These are phyloP conservation scores for Colletotrichum sp. DNA, from an alignment of 2,329 filamentous ascomycete genomes.

Conservation along the genomic window DNA sequence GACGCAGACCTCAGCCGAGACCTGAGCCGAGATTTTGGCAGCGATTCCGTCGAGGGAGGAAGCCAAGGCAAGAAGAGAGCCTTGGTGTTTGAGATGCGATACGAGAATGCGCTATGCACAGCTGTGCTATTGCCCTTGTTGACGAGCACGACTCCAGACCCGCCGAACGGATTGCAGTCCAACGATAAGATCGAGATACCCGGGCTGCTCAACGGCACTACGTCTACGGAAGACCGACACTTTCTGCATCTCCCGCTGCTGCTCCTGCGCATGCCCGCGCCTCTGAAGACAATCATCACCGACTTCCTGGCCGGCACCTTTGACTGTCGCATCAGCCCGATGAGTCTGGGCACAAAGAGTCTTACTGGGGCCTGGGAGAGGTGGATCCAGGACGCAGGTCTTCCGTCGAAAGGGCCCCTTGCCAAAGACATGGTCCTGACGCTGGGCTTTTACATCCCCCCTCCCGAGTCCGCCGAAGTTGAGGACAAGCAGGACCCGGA, in stretches of 20 bases:
- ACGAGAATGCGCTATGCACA: slow-evolving; percentile 57
- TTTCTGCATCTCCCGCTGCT: slow-evolving; percentile 59
- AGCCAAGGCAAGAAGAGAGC: slow-evolving; percentile 27
- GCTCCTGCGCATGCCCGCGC: slow-evolving; percentile 59
- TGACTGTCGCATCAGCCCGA: slow-evolving; percentile 59
- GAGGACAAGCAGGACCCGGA: slow-evolving; percentile 21
- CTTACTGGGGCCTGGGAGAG: slow-evolving; percentile 55
- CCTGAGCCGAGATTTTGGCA: slow-evolving; percentile 1
- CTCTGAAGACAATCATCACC: slow-evolving; percentile 53
- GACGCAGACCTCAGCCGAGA: slow-evolving; percentile 1
- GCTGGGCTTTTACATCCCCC: slow-evolving; percentile 53
- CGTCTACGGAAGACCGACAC: slow-evolving; percentile 21
- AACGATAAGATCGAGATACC: background rate
- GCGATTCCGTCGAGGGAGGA: background rate
- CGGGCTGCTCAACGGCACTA: background rate
- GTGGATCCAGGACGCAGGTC: slow-evolving; percentile 49
- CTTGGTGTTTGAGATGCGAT: slow-evolving; percentile 53
- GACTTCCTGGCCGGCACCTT: slow-evolving; percentile 59
- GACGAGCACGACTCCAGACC: background rate
- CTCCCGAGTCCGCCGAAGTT: slow-evolving; percentile 16
- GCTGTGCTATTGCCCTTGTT: slow-evolving; percentile 54
- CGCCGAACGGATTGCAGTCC: background rate
- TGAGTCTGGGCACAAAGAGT: slow-evolving; percentile 55
- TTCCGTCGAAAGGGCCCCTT: slow-evolving; percentile 35
- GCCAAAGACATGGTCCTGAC: slow-evolving; percentile 56